Conservation (phyloP, 2,329 filamentous ascomycete species). For the Penicillium paneum region DNA sequence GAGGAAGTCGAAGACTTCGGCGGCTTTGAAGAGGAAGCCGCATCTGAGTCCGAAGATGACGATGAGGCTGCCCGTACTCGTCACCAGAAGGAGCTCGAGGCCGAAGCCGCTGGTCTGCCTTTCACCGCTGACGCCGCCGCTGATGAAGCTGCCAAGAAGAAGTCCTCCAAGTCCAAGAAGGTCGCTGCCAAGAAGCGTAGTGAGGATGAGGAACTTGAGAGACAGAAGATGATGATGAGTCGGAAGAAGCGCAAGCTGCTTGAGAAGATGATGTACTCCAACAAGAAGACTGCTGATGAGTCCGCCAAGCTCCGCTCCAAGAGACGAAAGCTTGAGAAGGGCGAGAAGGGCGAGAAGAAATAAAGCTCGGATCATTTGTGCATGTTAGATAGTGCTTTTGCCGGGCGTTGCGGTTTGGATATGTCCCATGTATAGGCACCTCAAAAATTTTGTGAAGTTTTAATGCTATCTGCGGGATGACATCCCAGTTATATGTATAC, state of each 20-base stretch:
- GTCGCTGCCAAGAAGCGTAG: constrained; percentile 62
- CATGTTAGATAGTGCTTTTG: constrained; percentile 17
- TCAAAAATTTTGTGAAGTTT: constrained; percentile 24
- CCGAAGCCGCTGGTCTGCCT: constrained; percentile 73
- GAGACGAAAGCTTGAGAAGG: constrained; percentile 81
- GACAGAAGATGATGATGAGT: constrained; percentile 96
- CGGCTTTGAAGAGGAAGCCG: constrained; percentile 52
- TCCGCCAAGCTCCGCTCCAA: constrained; percentile 83
- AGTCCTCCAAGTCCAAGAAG: constrained; percentile 65
- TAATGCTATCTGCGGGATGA: constrained; percentile 9
- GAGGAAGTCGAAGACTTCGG: constrained; percentile 47
- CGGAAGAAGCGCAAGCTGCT: constrained; percentile 96
- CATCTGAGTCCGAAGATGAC: constrained; percentile 55
- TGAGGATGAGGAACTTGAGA: constrained; percentile 83
- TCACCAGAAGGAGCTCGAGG: constrained; percentile 87
- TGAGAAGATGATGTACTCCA: constrained; percentile 96
- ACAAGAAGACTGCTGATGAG: constrained; percentile 88
- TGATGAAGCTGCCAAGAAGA: constrained; percentile 64
- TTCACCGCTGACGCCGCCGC: constrained; percentile 48
- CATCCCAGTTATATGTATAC: constrained; percentile 4
- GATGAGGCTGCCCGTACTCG: constrained; percentile 61
- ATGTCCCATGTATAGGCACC: constrained; percentile 28
- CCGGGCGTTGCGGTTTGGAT: constrained; percentile 24
- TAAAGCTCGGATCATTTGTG: constrained; percentile 6
- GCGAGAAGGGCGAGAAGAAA: constrained; percentile 6